Evolutionary conservation across 805 yeast species (phyloP), one percentile per base, ranked within the genome.

Genomic region (Candida dendrica): DNA sequence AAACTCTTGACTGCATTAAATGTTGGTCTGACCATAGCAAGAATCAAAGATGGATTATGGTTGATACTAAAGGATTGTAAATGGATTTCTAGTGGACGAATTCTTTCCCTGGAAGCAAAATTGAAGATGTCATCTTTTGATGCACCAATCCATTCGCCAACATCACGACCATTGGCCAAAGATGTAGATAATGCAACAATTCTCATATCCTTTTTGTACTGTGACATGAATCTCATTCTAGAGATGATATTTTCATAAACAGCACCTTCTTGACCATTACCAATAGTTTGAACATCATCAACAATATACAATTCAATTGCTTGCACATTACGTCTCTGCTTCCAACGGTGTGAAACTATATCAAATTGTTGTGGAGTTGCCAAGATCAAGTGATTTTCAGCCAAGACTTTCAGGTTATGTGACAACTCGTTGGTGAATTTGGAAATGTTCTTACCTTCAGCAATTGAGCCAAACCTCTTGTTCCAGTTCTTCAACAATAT

Each of bases 131-230:
- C 69, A 17, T 61, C 65, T 51, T 78, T 81, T 1, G 71, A 51
- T 20, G 84, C 81, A 2, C 93, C 95, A 24, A 93, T 61, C 96
- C 98, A 93, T 41, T 82, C 86, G 1, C 85, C 91, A 44, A 90
- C 61, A 48, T 87, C 96, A 40, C 77, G 70, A 3, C 84, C 85
- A 54, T 81, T 84, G 0, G 93, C 78, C 33, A 91, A 58, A 2
- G 95, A 77, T 1, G 78, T 69, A 1, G 85, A 70, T 19, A 91
- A 63, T 0, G 78, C 90, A n/a, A 91, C 74, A 20, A 89, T 59
- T 48, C 98, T 64, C 6, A 77, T 48, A 1, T 66, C 56, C 3
- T 63, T 66, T 29, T 80, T 84, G n/a, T 81, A 55, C 49, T 86
- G 93, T 0, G 80, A 66, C 58, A 89, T 76, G 47, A 83, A 78